Evolutionary conservation across 805 yeast genomes (phyloP), one percentile per base, ranked within the genome.

Genomic region (Barnettozyma vustinii): DNA sequence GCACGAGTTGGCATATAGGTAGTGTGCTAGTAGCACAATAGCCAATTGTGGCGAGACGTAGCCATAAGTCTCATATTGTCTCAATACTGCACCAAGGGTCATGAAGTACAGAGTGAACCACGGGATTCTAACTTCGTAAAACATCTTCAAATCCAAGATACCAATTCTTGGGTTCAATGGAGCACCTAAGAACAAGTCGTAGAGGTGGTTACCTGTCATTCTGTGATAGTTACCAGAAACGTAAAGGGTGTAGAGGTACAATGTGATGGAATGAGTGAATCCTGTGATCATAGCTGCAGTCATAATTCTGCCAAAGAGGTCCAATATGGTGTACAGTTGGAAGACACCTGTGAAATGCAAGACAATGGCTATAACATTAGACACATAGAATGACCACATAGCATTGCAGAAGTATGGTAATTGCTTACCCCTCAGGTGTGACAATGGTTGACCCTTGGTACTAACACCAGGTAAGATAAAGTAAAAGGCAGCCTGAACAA

Each of bases 131-230:
- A 94, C 97, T 70, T 94, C 99, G 65, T 90, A 92, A 69, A 94
- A 94, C 96, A 94, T 89, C 75, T 94, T 94, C 66, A 89, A 74
- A 69, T 94, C 99, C 59, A 92, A 76, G 58, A 83, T 84, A 39
- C 97, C 98, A 63, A 92, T 75, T 66, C 99, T 79, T 54, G 99
- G 99, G 69, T 94, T 94, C 65, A 94, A 79, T 37, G 97, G 96
- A 15, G 97, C 97, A 44, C 99, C 99, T 95, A 94, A 83, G 72
- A 94, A 94, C 62, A 89, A 75, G 68, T 94, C 99, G 63, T 90
- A 92, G 56, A 94, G 67, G 61, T 79, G 84, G 67, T 86, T 88
- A 20, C 98, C 97, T 9, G 97, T 83, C 92, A 92, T 81, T 54
- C 94, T 76, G 66, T 88, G 92, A 66, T 86, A 88, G 62, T 88